These are phyloP conservation scores for Globisporangium viniferum DNA, from an alignment of 352 stramenopile genomes.

Conservation along the genomic window DNA sequence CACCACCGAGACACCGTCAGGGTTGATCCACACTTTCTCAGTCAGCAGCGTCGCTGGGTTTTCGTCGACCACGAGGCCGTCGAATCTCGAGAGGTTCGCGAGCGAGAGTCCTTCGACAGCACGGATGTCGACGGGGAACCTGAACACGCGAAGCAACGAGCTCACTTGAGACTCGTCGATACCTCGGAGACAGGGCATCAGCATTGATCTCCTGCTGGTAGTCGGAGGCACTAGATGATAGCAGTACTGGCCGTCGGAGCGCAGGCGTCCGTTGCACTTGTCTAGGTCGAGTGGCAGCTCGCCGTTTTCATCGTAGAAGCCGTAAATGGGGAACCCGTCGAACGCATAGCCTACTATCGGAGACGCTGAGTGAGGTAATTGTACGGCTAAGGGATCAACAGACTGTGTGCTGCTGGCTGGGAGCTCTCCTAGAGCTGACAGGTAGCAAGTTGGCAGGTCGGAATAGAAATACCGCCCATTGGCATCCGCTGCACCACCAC, in stretches of 20 bases:
- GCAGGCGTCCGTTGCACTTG: slow-evolving; percentile 49
- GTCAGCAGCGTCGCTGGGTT: slow-evolving; percentile 23
- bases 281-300: slow-evolving; percentile 39
- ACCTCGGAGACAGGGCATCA: slow-evolving; percentile 61
- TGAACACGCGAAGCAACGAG: slow-evolving; percentile 37
- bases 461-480: slow-evolving; percentile 52
- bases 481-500: slow-evolving; percentile 46
- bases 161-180: slow-evolving; percentile 24
- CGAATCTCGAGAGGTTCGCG: slow-evolving; percentile 39
- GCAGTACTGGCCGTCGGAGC: slow-evolving; percentile 40
- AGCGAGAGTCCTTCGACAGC: slow-evolving; percentile 50
- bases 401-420: not conserved
- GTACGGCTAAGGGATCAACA: not conserved
- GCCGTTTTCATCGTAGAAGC: slow-evolving; percentile 44
- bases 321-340: slow-evolving; percentile 59
- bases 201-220: slow-evolving; percentile 16
- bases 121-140: slow-evolving; percentile 40
- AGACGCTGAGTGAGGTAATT: slow-evolving; percentile 14
- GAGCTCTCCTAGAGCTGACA: slow-evolving; percentile 16
- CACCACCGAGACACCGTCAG: slow-evolving; percentile 35
- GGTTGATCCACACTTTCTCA: slow-evolving; percentile 51
- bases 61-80: slow-evolving; percentile 55
- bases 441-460: slow-evolving; percentile 36
- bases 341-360: slow-evolving; percentile 53
- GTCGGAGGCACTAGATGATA: slow-evolving; percentile 42